Evolutionary conservation across 1,139 yeast species (phyloP), one percentile per base, ranked within the genome.

Genomic region (Candida sojae): DNA sequence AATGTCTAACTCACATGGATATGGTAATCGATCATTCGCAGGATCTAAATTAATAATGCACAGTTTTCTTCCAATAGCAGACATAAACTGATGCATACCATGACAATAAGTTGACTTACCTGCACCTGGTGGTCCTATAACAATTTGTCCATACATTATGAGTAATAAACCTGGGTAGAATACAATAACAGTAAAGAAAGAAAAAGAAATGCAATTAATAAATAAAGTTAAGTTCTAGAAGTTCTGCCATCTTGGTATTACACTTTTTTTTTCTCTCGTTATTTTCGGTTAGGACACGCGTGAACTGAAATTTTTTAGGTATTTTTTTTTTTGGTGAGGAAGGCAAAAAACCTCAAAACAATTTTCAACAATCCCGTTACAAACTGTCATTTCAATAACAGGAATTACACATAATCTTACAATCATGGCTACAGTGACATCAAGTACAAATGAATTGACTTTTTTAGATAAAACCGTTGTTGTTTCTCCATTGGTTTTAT

Each of bases 81-180:
- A 85, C 58, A 92, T 77, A 64, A 95, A 93, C 73, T 93, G 98
- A 57, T 80, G 80, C 84, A 93, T 82, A 28, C 99, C 99, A 64
- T 84, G 76, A 63, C 98, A 91, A 64, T 89, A 95, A 0, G 99
- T 95, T 0, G 97, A 89, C 62, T 95, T 95, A 1, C 99, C 99
- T 0, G 96, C 80, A 2, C 99, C 99, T 0, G 99, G 99, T 0
- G 99, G 98, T 0, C 99, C 99, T 34, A 95, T 89, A 11, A 93
- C 93, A 21, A 93, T 82, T 67, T 93, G 97, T 2, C 96, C 97
- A 66, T 89, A 92, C 73, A 75, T 75, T 26, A 2, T 26, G 29
- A 6, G 5, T 26, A 8, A 26, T 26, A 17, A 17, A 17, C 21
- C 21, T 17, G 21, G 3, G 21, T 17, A 2, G 21, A 17, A 17